Base-by-base conservation (phyloP, 768 basidiomycete species). In the Calocybe gangraenosa region DNA sequence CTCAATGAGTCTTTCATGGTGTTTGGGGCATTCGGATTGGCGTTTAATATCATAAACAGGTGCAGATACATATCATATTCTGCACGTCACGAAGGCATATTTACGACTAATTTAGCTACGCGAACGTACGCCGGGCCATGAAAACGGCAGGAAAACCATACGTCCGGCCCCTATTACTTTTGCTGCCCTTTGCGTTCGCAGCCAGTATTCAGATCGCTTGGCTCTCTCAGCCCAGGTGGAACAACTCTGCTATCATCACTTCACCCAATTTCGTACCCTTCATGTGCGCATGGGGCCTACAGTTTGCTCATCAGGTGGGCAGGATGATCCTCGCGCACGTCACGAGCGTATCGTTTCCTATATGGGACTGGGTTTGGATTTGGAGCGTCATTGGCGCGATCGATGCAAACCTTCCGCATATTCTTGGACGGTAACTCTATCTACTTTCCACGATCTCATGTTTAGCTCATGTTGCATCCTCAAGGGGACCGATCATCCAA, bases 321-420 rank as follows among this genome's bases (percentile, higher is more conserved):
- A 71, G 85, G 53, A 87, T 98, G 74, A 98, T 97, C 57, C 68
- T 96, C 37, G 89, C 93, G 1, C 96, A 98, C 63, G 82, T 96
- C 21, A 93, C 94, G 41, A 81, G 80, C 51, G 70, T 76, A 35
- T 68, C 79, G 3, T 95, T 97, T 71, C 96, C 96, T 0, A 70
- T 76, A 58, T 93, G 87, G 80, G 88, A 94, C 60, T 79, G 76
- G 57, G 79, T 94, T 62, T 94, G 93, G 84, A 62, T 91, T 7
- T 89, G 86, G 81, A 88, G 80, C 50, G 60, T 81, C 2, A 58
- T 90, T 11, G 87, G 84, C 2, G 87, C 86, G 0, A 47, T 90
- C 11, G 95, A 98, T 59, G 92, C 89, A 2, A 91, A 93, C 61
- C 60, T 90, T 34, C 81, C 82, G 0, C 55, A 60, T n/a, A 58